Evolutionary conservation across 495 filamentous ascomycete genomes (phyloP), one percentile per base, ranked within the genome.

Genomic region (Annulohypoxylon moriforme): DNA sequence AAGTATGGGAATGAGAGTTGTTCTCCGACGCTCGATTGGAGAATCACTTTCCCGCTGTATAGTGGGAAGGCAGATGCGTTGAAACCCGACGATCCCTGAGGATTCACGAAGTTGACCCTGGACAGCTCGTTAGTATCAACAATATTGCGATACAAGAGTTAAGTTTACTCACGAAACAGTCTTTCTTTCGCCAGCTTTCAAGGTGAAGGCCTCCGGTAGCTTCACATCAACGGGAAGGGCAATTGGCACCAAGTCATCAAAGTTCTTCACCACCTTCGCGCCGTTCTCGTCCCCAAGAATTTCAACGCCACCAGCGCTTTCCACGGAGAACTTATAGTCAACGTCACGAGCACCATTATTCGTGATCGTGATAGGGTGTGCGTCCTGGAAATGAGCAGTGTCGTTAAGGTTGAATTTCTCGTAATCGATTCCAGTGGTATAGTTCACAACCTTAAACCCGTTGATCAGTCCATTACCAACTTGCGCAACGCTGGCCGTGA

Each of bases 401-500:
- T 85, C 83, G 64, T 85, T 84, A 50, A 85, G 77, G 38, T 71
- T 68, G 50, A 85, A 78, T 31, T 76, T 82, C 56, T 74, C 77
- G 1, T 80, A 77, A 3, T 77, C 75, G 42, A 84, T 62, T 2
- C 67, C 65, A 2, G 82, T 84, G 11, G 68, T 78, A 18, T 82
- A 76, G 24, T 80, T 78, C 10, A 85, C 70, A 7, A 80, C 42
- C 40, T 84, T 80, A 61, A 77, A 76, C 4, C 80, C 83, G 56
- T 86, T 76, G 27, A 85, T 76, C 2, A 85, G 72, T 3, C 85
- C 84, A 52, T 72, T 80, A 14, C 84, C 84, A 42, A 84, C 79
- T 50, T 85, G 81, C 22, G 81, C 74, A 1, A 84, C 77, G 13
- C 81, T 78, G 13, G 79, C 81, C 13, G 79, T 69, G 65, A 74